Evolutionary conservation across 139 green algal genomes (phyloP).

Genomic region (Micractinium sp.): DNA sequence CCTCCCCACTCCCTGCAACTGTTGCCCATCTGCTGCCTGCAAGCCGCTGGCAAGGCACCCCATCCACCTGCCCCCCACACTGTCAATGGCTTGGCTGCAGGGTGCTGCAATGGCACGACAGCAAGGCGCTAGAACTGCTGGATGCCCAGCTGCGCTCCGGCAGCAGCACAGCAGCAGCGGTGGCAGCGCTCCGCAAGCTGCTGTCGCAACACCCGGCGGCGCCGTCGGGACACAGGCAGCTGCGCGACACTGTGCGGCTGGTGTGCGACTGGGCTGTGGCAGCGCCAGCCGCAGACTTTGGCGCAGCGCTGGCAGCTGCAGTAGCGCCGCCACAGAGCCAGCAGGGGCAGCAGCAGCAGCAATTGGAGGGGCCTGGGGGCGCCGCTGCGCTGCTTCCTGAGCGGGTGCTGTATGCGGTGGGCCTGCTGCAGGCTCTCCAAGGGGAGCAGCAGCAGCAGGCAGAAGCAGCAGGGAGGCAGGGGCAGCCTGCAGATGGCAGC

Average conservation of each 20-base stretch:
- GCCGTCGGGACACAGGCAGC: background rate
- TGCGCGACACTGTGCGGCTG: background rate
- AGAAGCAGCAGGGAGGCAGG: background rate
- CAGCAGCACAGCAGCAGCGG: background rate
- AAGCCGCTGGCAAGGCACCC: too few species aligned
- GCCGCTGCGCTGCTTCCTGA: background rate
- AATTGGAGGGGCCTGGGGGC: background rate
- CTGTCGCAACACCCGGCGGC: slow-evolving; percentile 6
- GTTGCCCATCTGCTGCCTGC: background rate
- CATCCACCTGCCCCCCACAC: background rate
- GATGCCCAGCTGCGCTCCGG: slow-evolving; percentile 1
- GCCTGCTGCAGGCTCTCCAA: background rate
- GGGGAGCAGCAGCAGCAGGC: background rate
- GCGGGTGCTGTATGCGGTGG: slow-evolving; percentile 18
- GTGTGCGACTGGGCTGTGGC: slow-evolving; percentile 12
- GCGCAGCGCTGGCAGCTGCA: background rate
- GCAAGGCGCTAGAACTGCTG: slow-evolving; percentile 27
- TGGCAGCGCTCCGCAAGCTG: background rate
- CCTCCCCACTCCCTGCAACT: background rate
- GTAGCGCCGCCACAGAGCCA: background rate
- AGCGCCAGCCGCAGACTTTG: slow-evolving; percentile 11
- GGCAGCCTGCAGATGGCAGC: background rate
- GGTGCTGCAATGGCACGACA: slow-evolving; percentile 24
- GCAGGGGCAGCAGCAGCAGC: background rate
- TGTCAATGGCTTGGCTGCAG: background rate